Evolutionary conservation across 768 basidiomycete genomes (phyloP), one percentile per base, ranked within the genome.

Genomic region (Porpolomopsis calyptriformis): DNA sequence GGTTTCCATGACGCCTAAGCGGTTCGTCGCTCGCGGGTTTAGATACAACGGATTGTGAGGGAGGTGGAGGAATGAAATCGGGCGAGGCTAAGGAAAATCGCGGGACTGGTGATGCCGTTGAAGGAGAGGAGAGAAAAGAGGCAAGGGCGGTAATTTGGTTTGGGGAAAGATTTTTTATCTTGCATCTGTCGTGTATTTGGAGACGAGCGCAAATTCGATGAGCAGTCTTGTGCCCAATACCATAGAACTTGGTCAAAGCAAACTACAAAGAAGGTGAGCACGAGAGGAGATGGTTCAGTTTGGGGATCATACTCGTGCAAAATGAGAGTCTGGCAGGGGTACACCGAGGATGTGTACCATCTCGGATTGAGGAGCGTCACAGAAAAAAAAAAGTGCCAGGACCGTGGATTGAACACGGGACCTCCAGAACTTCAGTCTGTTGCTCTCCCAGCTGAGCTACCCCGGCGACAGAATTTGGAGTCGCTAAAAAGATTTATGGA

Each of bases 281-380:
- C 45, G 16, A 27, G 25, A 10, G 10, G 45, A 23, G 45, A 47
- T 25, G 27, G 34, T 48, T 22, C 12, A 31, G 36, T 4, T 23
- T 16, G 41, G 25, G 37, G 20, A 12, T 27, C 27, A 55, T 56
- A 94, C 92, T 68, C 80, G 79, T 53, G 84, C 77, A 20, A 80
- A 66, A 49, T 85, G 78, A 51, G 74, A 70, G 61, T 96, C 92
- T 18, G 78, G 80, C 27, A 97, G 64, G 51, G 82, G 77, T 19
- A 84, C 78, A 34, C 93, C 93, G 33, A 96, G 81, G 50, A 97
- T 76, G 63, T 92, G 85, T 54, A 96, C 82, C 82, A 86, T 87
- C 46, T 53, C 50, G 45, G 52, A 31, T n/a, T n/a, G n/a, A n/a
- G n/a, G n/a, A n/a, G n/a, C n/a, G 26, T 25, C 40, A 24, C 12